phyloP scores from a whole-genome alignment of 768 basidiomycete species.

The Leccinum sublutescens region DNA sequence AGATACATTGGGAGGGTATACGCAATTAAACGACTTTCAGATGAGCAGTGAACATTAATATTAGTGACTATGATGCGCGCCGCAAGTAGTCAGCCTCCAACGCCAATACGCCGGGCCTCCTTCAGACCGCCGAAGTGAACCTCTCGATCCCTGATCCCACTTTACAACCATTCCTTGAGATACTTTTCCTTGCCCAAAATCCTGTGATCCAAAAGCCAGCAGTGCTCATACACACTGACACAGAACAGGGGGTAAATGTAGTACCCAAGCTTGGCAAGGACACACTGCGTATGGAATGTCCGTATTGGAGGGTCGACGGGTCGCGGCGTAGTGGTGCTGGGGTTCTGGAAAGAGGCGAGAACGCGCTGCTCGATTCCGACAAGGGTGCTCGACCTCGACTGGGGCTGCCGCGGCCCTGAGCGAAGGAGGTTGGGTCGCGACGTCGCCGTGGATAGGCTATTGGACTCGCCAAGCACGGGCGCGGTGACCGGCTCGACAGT shows the following conservation, averaged over 20 bases:
- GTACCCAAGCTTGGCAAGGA: too few species aligned
- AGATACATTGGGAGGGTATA: slow-evolving; percentile 1
- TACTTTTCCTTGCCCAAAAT: slow-evolving; percentile 73
- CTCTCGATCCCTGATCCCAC: slow-evolving; percentile 58
- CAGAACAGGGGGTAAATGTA: too few species aligned
- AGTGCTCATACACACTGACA: too few species aligned
- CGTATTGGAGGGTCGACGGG: too few species aligned
- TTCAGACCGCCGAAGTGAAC: slow-evolving; percentile 19
- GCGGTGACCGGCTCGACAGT: slow-evolving; percentile 24
- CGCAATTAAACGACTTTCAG: slow-evolving; percentile 11
- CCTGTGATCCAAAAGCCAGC: too few species aligned
- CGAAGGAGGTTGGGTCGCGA: background rate
- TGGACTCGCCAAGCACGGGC: slow-evolving; percentile 32
- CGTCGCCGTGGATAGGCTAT: background rate
- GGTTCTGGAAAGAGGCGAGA: too few species aligned
- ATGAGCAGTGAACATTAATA: slow-evolving; percentile 23
- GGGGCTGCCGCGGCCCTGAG: background rate
- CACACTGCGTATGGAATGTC: too few species aligned
- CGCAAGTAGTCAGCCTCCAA: slow-evolving; percentile 6
- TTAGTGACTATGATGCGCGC: slow-evolving; percentile 2
- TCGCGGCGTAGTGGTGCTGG: too few species aligned
- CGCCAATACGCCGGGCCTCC: background rate
- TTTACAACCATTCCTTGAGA: slow-evolving; percentile 70
- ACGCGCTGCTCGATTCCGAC: too few species aligned
- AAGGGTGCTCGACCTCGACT: slow-evolving; percentile 9